Evolutionary conservation across 2,329 filamentous ascomycete genomes (phyloP), one percentile per base, ranked within the genome.

Genomic region (Diaporthe humulicola): DNA sequence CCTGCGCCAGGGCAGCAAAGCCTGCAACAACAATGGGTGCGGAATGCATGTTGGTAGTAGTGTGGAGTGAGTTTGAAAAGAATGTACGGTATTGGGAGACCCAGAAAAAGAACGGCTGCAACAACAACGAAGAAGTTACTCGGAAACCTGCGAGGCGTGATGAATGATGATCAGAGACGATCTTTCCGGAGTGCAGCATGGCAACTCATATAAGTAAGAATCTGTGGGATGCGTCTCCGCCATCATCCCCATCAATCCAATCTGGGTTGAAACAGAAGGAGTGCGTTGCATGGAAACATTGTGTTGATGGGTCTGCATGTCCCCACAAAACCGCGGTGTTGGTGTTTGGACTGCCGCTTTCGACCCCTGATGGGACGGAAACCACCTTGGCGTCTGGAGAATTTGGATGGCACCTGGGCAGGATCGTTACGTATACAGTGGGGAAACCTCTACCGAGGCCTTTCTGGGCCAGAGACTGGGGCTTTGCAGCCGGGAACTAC

Each of bases 1-100:
- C 42, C 40, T 76, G 74, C 70, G 76, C 77, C 69, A 83, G 73
- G 58, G 81, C 80, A 22, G 58, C 75, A 15, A 79, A 67, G 36
- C 71, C 74, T 7, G 78, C 58, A 28, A 72, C 72, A 38, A 76
- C 52, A 22, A 76, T 38, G 22, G 74, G 25, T 45, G 71, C 45
- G 45, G 75, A 75, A 58, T 56, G 61, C 76, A 77, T 66, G 22
- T n/a, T 71, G 56, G 33, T 33, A 15, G n/a, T 64, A 15, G 28
- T 36, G 10, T 30, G 36, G 22, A 48, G 40, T 56, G 56, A 38
- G 36, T 36, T 12, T 40, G 19, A 64, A 72, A 42, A 64, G 57
- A 54, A 36, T 56, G 70, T 25, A n/a, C n/a, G n/a, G n/a, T n/a
- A 30, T 60, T 45, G 28, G 33, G 36, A 50, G 9, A 60, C 40